A percentile compares a stretch with the other conserved stretches of the same genome.
phyloP scores from a whole-genome alignment of 2,329 filamentous ascomycete species.

The Claviceps spartinae region DNA sequence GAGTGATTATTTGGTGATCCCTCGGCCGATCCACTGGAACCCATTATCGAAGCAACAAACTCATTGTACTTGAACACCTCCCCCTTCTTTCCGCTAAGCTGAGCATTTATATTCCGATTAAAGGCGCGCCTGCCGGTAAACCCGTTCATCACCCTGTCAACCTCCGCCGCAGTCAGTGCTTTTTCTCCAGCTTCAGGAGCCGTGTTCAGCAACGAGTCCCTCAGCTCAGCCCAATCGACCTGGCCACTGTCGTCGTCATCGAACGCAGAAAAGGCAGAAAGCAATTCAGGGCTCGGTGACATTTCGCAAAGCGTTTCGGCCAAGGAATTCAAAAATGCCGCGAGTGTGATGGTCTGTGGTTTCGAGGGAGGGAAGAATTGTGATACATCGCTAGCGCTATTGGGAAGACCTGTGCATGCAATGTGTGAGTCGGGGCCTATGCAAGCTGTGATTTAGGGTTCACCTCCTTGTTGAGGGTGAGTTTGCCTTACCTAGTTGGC shows the following conservation, averaged over 20 bases:
- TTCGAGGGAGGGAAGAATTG: constrained; percentile 68
- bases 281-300: constrained; percentile 65
- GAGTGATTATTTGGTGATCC: constrained; percentile 15
- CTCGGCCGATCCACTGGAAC: constrained; percentile 29
- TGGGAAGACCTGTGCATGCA: constrained; percentile 49
- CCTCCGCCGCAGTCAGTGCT: constrained; percentile 54
- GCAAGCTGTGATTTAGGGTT: background rate
- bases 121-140: constrained; percentile 80
- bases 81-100: constrained; percentile 48
- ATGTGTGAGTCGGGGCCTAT: no score
- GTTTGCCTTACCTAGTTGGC: constrained; percentile 53
- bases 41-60: constrained; percentile 62
- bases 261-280: constrained; percentile 87
- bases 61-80: constrained; percentile 93
- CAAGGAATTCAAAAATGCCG: constrained; percentile 72
- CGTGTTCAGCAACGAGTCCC: constrained; percentile 71
- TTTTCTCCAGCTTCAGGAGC: constrained; percentile 59
- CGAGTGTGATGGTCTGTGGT: constrained; percentile 64
- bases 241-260: constrained; percentile 93
- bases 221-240: constrained; percentile 69
- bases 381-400: constrained; percentile 55
- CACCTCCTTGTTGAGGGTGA: background rate
- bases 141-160: constrained; percentile 75
- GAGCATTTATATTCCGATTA: constrained; percentile 43
- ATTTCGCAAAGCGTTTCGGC: constrained; percentile 61